Evolutionary conservation across 371 early-diverging fungal species (phyloP).

Genomic region (Coemansia sp.): DNA sequence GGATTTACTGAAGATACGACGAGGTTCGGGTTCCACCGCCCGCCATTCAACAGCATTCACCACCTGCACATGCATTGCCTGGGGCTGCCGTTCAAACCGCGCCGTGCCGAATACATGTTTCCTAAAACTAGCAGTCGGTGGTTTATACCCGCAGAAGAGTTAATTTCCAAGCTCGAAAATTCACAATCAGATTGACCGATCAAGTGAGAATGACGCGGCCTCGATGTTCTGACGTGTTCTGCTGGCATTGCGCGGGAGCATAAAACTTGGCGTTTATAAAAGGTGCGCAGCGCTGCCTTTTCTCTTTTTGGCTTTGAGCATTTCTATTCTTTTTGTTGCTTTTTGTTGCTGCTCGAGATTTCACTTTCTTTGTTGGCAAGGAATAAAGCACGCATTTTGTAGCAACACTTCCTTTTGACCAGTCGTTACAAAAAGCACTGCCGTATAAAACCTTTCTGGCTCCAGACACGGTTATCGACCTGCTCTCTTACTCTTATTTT

Average conservation of each 20-base stretch:
- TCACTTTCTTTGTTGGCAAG: too few relatives aligned
- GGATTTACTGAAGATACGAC: constrained; percentile 34
- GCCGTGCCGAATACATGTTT: constrained; percentile 39
- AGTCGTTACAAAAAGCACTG: too few relatives aligned
- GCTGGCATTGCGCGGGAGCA: not conserved
- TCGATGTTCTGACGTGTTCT: constrained; percentile 2
- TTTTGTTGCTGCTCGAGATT: not conserved
- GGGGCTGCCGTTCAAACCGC: constrained; percentile 52
- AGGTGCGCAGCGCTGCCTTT: not conserved
- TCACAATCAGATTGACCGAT: not conserved
- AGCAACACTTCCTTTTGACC: too few relatives aligned
- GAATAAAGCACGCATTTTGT: too few relatives aligned
- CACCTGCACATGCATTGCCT: constrained; percentile 61
- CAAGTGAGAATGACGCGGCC: constrained; percentile 5
- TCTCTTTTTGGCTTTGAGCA: not conserved
- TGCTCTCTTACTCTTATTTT: not conserved
- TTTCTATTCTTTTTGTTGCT: not conserved
- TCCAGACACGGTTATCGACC: too few relatives aligned
- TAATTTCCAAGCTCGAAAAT: constrained; percentile 14
- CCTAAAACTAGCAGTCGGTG: constrained; percentile 20
- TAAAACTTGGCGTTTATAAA: too few relatives aligned
- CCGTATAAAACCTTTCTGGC: too few relatives aligned
- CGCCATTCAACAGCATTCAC: constrained; percentile 57
- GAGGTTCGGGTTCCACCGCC: constrained; percentile 59
- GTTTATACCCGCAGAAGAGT: constrained; percentile 26